Evolutionary conservation across 768 basidiomycete genomes (phyloP), one percentile per base, ranked within the genome.

Genomic region (Cyathus striatus): DNA sequence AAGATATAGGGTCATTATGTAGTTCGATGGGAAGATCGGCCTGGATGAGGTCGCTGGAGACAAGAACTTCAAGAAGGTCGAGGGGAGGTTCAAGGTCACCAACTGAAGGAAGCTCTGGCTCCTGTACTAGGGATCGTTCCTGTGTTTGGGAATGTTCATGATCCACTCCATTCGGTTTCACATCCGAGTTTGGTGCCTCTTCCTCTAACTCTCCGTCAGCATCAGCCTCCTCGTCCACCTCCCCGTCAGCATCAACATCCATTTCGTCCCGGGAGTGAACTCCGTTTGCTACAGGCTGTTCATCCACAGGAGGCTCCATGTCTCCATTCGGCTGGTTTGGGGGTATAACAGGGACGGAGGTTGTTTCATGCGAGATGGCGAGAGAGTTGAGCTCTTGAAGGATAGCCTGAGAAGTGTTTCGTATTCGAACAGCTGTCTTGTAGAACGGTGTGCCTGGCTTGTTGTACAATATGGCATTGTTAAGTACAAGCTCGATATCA

Each of bases 391-490:
- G 60, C 18, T 72, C 65, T 14, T 63, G 54, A 6, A 77, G 58
- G 10, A 83, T 66, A 0, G 73, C 62, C 16, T 58, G 55, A 0
- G 64, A 51, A 3, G 59, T 53, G 3, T 51, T 57, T 42, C 78
- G 75, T 47, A 96, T 79, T 30, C 78, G 67, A 13, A 71, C 60
- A 0, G 95, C 93, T 4, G 75, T 64, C 53, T 79, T 84, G 65
- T 89, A 78, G 56, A 82, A 82, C 0, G 72, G 49, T 0, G 86
- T 81, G n/a, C 81, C 84, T 0, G 77, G 64, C 48, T 80, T 78
- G 60, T 99, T 97, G 62, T 97, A 99, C 5, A 78, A 59, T 34
- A 89, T 75, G 2, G 94, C 94, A 52, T 98, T 99, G 43, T 80
- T 70, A 21, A 90, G 62, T 13, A 98, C 90, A 13, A 98, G 77